Evolutionary conservation across 2,329 filamentous ascomycete species (phyloP), one percentile per base, ranked within the genome.

Genomic region (Trichoderma sp.): DNA sequence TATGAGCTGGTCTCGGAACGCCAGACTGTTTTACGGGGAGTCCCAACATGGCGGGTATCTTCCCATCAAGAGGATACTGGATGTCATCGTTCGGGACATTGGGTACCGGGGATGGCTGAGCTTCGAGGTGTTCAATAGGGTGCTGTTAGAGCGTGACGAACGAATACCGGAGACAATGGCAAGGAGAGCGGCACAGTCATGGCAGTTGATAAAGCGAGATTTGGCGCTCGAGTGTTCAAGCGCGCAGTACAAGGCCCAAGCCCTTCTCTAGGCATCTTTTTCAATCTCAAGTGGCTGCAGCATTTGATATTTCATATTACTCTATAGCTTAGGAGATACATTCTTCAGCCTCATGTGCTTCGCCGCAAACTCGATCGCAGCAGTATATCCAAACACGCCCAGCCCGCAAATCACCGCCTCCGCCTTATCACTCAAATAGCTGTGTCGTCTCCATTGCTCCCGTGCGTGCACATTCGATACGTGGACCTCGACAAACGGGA

Each of bases 1-100:
- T 3, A 93, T 94, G 91, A 91, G 84, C 71, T 94, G 91, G 91
- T 91, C 75, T 0, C 72, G 91, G 19, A 93, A 93, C 73, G 90
- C 88, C 68, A 80, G 91, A 19, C 3, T 93, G 1, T 79, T 80
- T 51, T 79, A 79, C 56, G 76, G 78, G 21, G 89, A 91, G 74
- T 76, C 80, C 52, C 80, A 86, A 3, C 76, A 80, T 2, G 88
- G 88, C 0, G 90, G 84, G 0, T 92, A 92, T 71, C 77, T 93
- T 1, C 90, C 90, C 0, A 81, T 89, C 7, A 78, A 81, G 63
- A 81, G 87, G 39, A 83, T 93, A 21, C 80, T 87, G 0, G 75
- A 81, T 45, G 83, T 86, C 0, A 83, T 92, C 56, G 80, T 91
- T 21, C 81, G 87, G 10, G 84, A 84, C 0, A 78, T 91, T 0